Percentiles rank a stretch among this genome's conserved stretches.
These are phyloP conservation scores for Gyromitra esculenta DNA, from an alignment of 2,329 filamentous ascomycete genomes.

Conservation along the genomic window DNA sequence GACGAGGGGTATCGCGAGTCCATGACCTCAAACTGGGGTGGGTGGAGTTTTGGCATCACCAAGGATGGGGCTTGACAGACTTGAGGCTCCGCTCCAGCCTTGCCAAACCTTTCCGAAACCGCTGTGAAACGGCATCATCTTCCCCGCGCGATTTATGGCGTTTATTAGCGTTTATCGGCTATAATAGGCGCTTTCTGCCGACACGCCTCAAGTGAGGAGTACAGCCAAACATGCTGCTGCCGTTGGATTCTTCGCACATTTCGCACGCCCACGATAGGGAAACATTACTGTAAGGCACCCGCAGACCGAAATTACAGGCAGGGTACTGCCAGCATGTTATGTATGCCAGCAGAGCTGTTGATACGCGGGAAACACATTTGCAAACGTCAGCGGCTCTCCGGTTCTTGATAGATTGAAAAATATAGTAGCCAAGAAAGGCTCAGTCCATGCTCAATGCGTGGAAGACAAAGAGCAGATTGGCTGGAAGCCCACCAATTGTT, in stretches of 20 bases:
- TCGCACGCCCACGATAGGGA: constrained; percentile 22
- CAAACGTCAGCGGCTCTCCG: constrained; percentile 45
- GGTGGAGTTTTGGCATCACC: constrained; percentile 18
- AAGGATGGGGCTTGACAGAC: constrained; percentile 28
- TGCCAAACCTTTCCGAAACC: constrained; percentile 42
- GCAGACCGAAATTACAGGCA: constrained; percentile 24
- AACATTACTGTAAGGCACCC: constrained; percentile 47
- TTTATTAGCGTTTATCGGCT: constrained; percentile 30
- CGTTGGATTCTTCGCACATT: constrained; percentile 4
- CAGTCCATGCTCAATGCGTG: constrained; percentile 1
- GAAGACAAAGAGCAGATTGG: constrained; percentile 8
- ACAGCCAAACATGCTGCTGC: constrained; percentile 8
- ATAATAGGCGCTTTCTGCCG: constrained; percentile 18
- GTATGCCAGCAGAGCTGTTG: constrained; percentile 16
- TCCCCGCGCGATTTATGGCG: constrained; percentile 37
- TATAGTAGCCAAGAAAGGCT: constrained; percentile 17
- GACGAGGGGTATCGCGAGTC: constrained; percentile 18
- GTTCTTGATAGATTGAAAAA: not conserved
- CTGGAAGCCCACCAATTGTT: constrained; percentile 15
- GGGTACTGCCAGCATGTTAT: constrained; percentile 4
- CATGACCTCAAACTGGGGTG: not conserved
- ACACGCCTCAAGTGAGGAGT: not conserved
- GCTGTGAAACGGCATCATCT: constrained; percentile 32
- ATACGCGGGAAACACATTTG: constrained; percentile 18
- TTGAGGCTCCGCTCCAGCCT: constrained; percentile 34